A percentile compares a stretch with the other conserved stretches of the same genome.
Conservation (phyloP, 169 alveolate species). For the Plasmodium fragile region DNA sequence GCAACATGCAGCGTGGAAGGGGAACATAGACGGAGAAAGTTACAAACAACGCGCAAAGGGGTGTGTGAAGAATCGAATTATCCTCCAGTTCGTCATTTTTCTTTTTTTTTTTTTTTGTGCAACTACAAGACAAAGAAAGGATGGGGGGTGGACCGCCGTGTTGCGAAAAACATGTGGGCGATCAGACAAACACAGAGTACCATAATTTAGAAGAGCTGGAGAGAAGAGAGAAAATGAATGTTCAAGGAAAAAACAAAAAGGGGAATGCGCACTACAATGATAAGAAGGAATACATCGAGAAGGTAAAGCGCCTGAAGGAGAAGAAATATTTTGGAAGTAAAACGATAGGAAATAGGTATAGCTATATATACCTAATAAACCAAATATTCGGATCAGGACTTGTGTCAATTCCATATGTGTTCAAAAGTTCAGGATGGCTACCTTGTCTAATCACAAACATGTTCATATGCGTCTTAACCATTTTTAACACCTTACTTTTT, state of each 20-base stretch:
- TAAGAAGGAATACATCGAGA: constrained; percentile 59
- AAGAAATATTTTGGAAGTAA: constrained; percentile 68
- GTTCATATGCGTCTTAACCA: constrained; percentile 76
- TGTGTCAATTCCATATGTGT: constrained; percentile 80
- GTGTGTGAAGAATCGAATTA: background rate
- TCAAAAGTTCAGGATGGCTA: constrained; percentile 82
- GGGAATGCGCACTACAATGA: background rate
- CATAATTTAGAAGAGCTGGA: background rate
- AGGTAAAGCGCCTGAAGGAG: constrained; percentile 45
- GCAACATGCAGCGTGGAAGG: constrained; percentile 5
- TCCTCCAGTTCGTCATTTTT: too few species aligned
- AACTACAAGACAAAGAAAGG: background rate
- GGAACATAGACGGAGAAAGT: background rate
- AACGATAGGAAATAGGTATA: constrained; percentile 54
- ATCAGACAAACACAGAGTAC: background rate
- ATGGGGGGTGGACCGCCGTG: background rate
- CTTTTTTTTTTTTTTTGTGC: too few species aligned
- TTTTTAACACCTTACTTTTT: constrained; percentile 81
- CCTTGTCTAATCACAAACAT: constrained; percentile 80
- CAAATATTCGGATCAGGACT: constrained; percentile 81
- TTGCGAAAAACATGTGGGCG: background rate
- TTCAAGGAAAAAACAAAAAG: background rate
- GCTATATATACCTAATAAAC: constrained; percentile 65
- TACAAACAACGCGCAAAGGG: background rate
- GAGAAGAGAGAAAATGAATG: background rate